Evolutionary conservation across 2,329 filamentous ascomycete species (phyloP), one percentile per base, ranked within the genome.

Genomic region (Talaromyces sp.): DNA sequence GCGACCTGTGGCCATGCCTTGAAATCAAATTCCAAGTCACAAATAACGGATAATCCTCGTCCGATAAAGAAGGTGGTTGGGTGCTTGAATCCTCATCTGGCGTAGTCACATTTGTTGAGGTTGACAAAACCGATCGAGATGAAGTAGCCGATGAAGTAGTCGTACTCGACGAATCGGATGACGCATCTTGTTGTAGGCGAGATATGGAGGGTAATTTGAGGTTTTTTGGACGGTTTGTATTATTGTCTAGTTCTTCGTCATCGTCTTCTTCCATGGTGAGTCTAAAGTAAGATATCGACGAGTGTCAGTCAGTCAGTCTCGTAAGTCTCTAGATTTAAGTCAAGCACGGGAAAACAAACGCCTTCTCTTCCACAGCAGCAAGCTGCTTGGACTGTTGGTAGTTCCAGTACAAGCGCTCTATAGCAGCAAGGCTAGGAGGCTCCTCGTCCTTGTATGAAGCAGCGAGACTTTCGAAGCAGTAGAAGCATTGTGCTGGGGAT

Each of bases 11-110:
- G 33, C 87, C 85, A 62, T 76, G 81, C 71, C 82, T 77, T 8
- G 85, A 87, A 63, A 92, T 71, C 0, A 87, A 92, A 80, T 97
- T 96, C 93, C 94, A 98, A 8, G 93, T 97, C 56, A 99, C 91
- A 76, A 98, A 98, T 45, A 98, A 85, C 0, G 94, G 94, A 68
- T 89, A 87, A 49, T 86, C 84, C 65, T 70, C 71, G 13, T 73
- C 71, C 78, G 78, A 37, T 8, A 15, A 43, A 33, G n/a, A 41
- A 27, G 22, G 37, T n/a, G 56, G 37, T 31, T 67, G 65, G 22
- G 59, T 65, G 37, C 49, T 63, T 13, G 63, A 66, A 71, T 62
- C 73, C 77, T 71, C 73, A 63, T 79, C 79, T n/a, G 81, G 79
- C 6, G 82, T 81, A 58, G 83, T 81, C 50, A 75, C 70, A 31